Base-by-base conservation (phyloP, 768 basidiomycete species). In the Xerocomellus amylosporus region DNA sequence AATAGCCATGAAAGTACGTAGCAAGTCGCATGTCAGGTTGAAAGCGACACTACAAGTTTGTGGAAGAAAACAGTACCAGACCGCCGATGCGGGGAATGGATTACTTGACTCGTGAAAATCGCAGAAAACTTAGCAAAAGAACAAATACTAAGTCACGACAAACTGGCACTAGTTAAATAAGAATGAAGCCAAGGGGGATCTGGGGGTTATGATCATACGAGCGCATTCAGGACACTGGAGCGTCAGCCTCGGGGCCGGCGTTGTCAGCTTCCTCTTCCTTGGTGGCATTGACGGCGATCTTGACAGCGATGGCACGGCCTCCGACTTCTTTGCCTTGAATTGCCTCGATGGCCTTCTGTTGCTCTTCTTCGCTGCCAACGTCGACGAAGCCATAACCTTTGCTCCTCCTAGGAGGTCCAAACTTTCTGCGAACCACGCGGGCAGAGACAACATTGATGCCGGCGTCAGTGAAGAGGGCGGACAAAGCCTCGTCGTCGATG, bases 381-480 rank as follows among this genome's bases (percentile, higher is more conserved):
- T 98, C 95, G 68, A 99, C 96, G 67, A 99, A 99, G 49, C 93
- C 96, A 72, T 95, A 98, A 53, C 96, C 96, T 75, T 96, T 96
- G 81, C 89, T 92, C 73, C 85, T 89, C 71, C 88, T 83, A 66
- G 88, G 87, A 40, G 83, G 82, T 4, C 91, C 92, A 80, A 83
- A 92, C 64, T 86, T 84, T 67, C 87, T 81, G 69, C 86, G 85
- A 64, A 98, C 92, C 59, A 99, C 89, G 61, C 90, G 90, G 58
- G 95, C 94, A 62, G 88, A 88, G 67, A 81, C 77, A 61, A 96
- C 90, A 39, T 74, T 76, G 75, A 97, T 86, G 59, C 84, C 90
- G 22, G 86, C 90, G 59, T 92, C 89, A 48, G 85, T 88, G 79
- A 99, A 98, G 64, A 97, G 78, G 42, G 83, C 75, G 26, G 81